These are phyloP conservation scores for Boletus rubescentipes DNA, from an alignment of 768 basidiomycete genomes.

Conservation along the genomic window DNA sequence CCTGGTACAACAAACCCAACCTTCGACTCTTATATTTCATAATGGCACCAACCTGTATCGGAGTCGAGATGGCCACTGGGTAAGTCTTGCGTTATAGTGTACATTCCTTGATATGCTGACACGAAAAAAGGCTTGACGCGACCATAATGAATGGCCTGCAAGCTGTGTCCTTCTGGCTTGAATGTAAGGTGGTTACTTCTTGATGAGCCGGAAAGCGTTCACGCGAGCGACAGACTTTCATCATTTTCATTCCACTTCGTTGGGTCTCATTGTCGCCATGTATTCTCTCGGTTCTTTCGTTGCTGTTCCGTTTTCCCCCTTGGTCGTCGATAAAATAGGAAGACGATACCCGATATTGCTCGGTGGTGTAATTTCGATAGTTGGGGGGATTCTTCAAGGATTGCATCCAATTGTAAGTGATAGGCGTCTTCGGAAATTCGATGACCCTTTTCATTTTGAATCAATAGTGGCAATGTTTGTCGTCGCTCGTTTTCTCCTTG, in stretches of 20 bases:
- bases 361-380: neutral
- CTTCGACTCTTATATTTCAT: constrained; percentile 53
- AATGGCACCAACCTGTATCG: constrained; percentile 42
- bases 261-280: constrained; percentile 56
- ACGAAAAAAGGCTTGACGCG: constrained; percentile 24
- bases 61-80: constrained; percentile 10
- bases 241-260: constrained; percentile 47
- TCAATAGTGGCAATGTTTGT: neutral
- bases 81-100: neutral
- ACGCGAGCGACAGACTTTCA: constrained; percentile 43
- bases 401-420: neutral
- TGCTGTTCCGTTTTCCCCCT: constrained; percentile 41
- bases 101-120: neutral
- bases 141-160: constrained; percentile 65
- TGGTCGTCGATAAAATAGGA: neutral
- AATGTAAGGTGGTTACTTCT: constrained; percentile 36
- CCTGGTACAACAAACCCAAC: constrained; percentile 64
- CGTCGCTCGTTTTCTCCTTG: neutral
- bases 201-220: neutral
- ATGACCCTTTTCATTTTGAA: too few relatives aligned
- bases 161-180: constrained; percentile 55
- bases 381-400: neutral
- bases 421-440: too few relatives aligned
- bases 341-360: neutral
- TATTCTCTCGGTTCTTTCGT: constrained; percentile 57